A percentile compares a stretch with the other conserved stretches of the same genome.
These are phyloP conservation scores for Aotearoamyces nothofagi DNA, from an alignment of 2,329 filamentous ascomycete genomes.

Conservation along the genomic window DNA sequence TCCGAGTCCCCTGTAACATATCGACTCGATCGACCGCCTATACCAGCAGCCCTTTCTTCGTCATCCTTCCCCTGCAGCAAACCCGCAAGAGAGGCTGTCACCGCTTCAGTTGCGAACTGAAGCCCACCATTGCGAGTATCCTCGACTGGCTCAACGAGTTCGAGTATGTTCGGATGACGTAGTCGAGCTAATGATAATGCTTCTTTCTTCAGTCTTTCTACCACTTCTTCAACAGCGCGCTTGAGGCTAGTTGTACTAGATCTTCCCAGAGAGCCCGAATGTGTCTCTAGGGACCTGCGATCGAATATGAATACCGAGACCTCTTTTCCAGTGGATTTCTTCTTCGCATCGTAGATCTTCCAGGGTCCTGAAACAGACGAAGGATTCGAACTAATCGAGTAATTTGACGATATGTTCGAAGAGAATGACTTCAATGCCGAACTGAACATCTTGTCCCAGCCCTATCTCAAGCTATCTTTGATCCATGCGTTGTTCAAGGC, in stretches of 20 bases:
- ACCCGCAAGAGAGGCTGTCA: slow-evolving; percentile 76
- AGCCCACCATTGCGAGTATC: slow-evolving; percentile 82
- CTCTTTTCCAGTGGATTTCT: slow-evolving; percentile 80
- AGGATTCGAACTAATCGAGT: slow-evolving; percentile 61
- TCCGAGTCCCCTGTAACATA: slow-evolving; percentile 71
- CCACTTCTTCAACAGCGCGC: slow-evolving; percentile 72
- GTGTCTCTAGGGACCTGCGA: slow-evolving; percentile 64
- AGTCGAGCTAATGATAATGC: slow-evolving; percentile 77
- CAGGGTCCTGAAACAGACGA: slow-evolving; percentile 80
- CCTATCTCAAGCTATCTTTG: too few relatives aligned
- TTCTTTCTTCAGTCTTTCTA: slow-evolving; percentile 84
- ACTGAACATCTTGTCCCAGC: slow-evolving; percentile 67
- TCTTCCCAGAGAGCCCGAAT: slow-evolving; percentile 43
- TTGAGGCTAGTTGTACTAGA: slow-evolving; percentile 58
- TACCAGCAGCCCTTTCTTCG: slow-evolving; percentile 55
- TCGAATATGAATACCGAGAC: slow-evolving; percentile 95
- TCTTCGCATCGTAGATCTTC: slow-evolving; percentile 96
- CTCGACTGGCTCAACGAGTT: slow-evolving; percentile 88
- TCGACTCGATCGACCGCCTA: slow-evolving; percentile 57
- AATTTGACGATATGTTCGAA: slow-evolving; percentile 85
- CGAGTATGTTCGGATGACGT: slow-evolving; percentile 80
- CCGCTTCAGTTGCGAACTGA: slow-evolving; percentile 88
- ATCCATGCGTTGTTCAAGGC: too few relatives aligned
- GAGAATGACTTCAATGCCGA: slow-evolving; percentile 87
- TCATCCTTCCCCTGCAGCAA: slow-evolving; percentile 80